Base-by-base conservation (phyloP, 179 eudicot species). In the Carnegiea gigantea region DNA sequence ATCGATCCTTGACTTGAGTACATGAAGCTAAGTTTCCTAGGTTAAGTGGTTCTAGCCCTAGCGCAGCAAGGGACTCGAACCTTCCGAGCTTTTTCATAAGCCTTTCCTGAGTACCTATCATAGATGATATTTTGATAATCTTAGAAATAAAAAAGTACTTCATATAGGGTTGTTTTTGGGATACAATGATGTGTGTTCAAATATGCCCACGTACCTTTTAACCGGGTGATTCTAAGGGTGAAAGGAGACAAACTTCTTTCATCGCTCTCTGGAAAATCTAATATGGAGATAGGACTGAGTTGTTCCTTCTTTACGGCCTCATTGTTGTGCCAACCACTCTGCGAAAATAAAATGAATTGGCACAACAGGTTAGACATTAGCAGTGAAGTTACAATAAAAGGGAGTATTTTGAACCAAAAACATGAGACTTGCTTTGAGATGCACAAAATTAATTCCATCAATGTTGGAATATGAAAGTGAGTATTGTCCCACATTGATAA, bases 241-340 rank as follows among this genome's bases (percentile, higher is more conserved):
- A 90, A 89, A 68, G 92, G 92, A 0, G 93, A 92, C 7, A 90
- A 86, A 60, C 84, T 83, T 80, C 88, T 91, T 9, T 86, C 89
- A 5, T 84, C 88, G n/a, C 83, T 87, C 70, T 85, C 83, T 14
- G 89, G 93, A 78, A 91, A 91, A 59, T 93, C 94, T 79, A 95
- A 78, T 21, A 92, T 88, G 0, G 97, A 95, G 7, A 90, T 88
- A 14, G 97, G 98, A 82, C 97, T 95, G n/a, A 87, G 86, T n/a
- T 90, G 92, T 79, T 93, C 92, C 51, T 88, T 91, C 74, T 88
- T 90, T 28, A 78, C 84, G 1, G 73, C 81, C 33, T 79, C 87
- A 33, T 33, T 33, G 75, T 82, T 73, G 30, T 64, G 74, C 89
- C 87, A 84, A 4, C 18, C 33, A 33, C 57, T 73, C 84, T 86